Evolutionary conservation across 1,139 yeast species (phyloP).

Genomic region (Geotrichum cucujoidarum): DNA sequence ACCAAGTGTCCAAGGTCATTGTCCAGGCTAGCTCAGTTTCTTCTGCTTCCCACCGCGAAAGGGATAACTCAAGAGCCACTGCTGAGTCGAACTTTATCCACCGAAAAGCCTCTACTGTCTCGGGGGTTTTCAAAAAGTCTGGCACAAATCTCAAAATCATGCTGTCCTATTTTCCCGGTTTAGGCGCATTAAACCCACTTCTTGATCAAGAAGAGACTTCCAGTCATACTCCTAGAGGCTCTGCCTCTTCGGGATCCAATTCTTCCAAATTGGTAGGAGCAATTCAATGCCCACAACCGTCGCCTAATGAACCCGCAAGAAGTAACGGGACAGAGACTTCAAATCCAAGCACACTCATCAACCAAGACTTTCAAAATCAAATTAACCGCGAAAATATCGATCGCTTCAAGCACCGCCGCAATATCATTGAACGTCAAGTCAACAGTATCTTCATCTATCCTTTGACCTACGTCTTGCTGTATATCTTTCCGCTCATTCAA

Average conservation of each 20-base stretch:
- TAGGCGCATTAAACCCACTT: constrained; percentile 12
- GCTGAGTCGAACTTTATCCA: neutral
- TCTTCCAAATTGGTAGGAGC: neutral
- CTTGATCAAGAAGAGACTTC: constrained; percentile 6
- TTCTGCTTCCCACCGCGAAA: neutral
- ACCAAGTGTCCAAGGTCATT: constrained; percentile 13
- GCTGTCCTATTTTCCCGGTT: constrained; percentile 10
- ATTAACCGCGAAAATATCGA: constrained; percentile 48
- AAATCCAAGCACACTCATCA: constrained; percentile 24
- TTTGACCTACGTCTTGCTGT: constrained; percentile 66
- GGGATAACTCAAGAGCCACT: neutral
- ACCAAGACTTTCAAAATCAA: constrained; percentile 42
- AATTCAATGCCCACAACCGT: neutral
- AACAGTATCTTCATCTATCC: constrained; percentile 80
- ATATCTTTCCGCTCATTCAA: constrained; percentile 77
- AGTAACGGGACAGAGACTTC: neutral
- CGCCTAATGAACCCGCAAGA: neutral
- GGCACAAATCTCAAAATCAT: neutral
- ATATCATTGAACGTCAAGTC: constrained; percentile 70
- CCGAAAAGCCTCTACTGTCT: neutral
- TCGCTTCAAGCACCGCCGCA: constrained; percentile 56
- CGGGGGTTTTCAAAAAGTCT: neutral
- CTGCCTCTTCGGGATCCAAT: neutral
- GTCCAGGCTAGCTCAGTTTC: neutral
- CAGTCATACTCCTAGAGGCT: too few relatives aligned